Evolutionary conservation across 495 filamentous ascomycete species (phyloP).

Genomic region (Talaromyces proteolyticus): DNA sequence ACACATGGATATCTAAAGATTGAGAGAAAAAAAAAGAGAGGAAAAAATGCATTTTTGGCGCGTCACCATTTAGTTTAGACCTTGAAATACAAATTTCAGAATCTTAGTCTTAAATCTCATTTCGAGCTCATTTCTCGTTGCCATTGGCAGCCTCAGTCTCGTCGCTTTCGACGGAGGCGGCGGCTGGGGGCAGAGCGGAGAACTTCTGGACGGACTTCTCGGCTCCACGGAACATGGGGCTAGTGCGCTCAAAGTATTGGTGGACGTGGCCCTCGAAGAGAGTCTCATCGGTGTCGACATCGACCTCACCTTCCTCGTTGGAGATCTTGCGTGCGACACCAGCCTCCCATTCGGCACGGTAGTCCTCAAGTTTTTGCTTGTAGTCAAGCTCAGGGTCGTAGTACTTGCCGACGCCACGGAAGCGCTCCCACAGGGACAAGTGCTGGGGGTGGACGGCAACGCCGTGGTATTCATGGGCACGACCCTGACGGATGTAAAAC

Average conservation of each 20-base stretch:
- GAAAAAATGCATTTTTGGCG: not conserved
- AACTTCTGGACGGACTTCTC: constrained; percentile 28
- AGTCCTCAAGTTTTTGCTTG: constrained; percentile 72
- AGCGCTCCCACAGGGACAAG: constrained; percentile 74
- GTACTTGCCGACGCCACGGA: constrained; percentile 61
- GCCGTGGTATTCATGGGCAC: constrained; percentile 76
- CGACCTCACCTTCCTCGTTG: constrained; percentile 37
- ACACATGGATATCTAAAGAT: not conserved
- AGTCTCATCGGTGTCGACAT: constrained; percentile 32
- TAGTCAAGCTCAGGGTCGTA: constrained; percentile 77
- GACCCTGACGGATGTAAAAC: constrained; percentile 69
- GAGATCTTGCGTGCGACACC: constrained; percentile 39
- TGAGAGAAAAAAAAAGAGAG: not conserved
- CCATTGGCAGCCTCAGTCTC: not conserved
- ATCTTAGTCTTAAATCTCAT: no score
- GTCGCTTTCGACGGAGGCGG: constrained; percentile 10
- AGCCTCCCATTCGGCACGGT: constrained; percentile 61
- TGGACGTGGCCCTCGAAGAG: constrained; percentile 40
- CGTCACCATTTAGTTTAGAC: no score
- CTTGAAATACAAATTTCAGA: no score
- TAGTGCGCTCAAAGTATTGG: constrained; percentile 44
- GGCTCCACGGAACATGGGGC: constrained; percentile 43
- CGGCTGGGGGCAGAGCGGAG: constrained; percentile 35
- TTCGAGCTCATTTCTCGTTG: not conserved
- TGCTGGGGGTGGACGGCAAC: constrained; percentile 83